Evolutionary conservation across 1,284 basidiomycete genomes (phyloP).

Genomic region (Trametes pubescens): DNA sequence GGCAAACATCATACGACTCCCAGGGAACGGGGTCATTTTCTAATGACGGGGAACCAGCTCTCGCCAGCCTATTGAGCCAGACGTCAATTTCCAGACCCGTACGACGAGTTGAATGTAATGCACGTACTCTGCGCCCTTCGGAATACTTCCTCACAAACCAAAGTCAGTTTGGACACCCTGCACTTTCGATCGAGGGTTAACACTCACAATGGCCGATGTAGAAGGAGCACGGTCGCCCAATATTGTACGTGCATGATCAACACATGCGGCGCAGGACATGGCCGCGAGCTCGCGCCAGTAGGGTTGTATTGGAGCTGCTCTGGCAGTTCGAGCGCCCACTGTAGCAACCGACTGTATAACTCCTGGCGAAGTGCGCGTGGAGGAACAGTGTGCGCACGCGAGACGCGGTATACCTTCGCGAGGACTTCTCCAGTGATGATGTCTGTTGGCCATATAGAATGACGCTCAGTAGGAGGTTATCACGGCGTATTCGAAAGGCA

Average conservation of each 20-base stretch:
- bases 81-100: conserved; percentile 42
- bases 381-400: conserved; percentile 52
- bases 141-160: conserved; percentile 54
- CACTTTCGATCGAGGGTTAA: not conserved
- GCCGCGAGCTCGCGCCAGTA: conserved; percentile 60
- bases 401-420: conserved; percentile 78
- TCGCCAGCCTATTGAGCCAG: conserved; percentile 12
- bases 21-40: conserved; percentile 39
- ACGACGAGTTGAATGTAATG: conserved; percentile 45
- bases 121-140: conserved; percentile 70
- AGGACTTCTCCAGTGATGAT: conserved; percentile 72
- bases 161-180: too few species aligned
- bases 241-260: conserved; percentile 81
- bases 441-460: conserved; percentile 46
- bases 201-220: conserved; percentile 84
- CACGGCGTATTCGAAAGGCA: conserved; percentile 34
- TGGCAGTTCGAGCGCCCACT: conserved; percentile 80
- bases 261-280: conserved; percentile 68
- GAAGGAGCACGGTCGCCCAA: conserved; percentile 79
- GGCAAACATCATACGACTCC: conserved; percentile 81
- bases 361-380: conserved; percentile 57
- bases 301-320: conserved; percentile 64
- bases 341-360: conserved; percentile 73
- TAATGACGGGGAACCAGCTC: conserved; percentile 22
- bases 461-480: not conserved